Evolutionary conservation across 1,139 yeast genomes (phyloP).

Genomic region (Hyphopichia pseudoburtonii): DNA sequence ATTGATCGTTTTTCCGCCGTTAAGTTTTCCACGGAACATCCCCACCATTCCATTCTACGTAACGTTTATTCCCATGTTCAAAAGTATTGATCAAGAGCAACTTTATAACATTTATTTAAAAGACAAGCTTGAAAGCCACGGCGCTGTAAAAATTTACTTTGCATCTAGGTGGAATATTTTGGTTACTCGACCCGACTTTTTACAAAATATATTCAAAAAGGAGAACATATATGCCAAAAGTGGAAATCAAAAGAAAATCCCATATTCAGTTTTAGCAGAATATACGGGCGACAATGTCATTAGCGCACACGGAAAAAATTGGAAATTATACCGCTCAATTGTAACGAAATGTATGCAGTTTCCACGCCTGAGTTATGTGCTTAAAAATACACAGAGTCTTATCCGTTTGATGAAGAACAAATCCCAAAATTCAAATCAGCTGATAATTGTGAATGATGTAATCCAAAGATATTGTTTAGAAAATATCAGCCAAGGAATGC

Average conservation of each 20-base stretch:
- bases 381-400: conserved; percentile 31
- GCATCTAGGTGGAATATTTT: conserved; percentile 65
- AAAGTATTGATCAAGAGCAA: conserved; percentile 49
- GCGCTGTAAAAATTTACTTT: conserved; percentile 62
- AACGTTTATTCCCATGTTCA: conserved; percentile 47
- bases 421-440: conserved; percentile 5
- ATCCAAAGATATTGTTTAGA: conserved; percentile 51
- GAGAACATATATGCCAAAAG: conserved; percentile 55
- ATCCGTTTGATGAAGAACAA: conserved; percentile 12
- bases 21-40: conserved; percentile 38
- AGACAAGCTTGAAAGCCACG: conserved; percentile 44
- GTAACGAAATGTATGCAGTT: conserved; percentile 53
- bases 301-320: conserved; percentile 56
- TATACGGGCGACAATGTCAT: conserved; percentile 66
- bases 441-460: conserved; percentile 34
- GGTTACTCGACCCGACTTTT: conserved; percentile 48
- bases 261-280: conserved; percentile 52
- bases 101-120: conserved; percentile 43
- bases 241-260: conserved; percentile 61
- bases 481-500: conserved; percentile 49
- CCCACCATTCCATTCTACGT: conserved; percentile 67
- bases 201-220: conserved; percentile 48
- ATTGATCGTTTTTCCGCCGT: conserved; percentile 28
- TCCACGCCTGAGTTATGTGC: conserved; percentile 40
- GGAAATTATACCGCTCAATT: conserved; percentile 50